Evolutionary conservation across 208 protist species (phyloP).

Genomic region (Crithidia mellificae): DNA sequence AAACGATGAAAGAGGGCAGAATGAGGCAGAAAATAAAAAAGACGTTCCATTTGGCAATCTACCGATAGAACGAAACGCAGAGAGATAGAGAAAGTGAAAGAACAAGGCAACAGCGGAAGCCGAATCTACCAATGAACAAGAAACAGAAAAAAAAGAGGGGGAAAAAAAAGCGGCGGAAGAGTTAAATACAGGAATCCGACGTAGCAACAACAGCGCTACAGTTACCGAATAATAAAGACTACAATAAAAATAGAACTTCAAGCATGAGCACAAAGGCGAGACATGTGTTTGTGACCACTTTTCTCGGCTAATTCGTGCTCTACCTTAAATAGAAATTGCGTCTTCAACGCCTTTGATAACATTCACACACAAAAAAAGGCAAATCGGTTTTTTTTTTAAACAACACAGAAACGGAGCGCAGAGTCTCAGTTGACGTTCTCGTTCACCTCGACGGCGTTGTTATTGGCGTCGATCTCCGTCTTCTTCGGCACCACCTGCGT

Average conservation of each 20-base stretch:
- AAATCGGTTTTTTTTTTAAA: no score
- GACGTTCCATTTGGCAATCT: background rate
- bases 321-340: no score
- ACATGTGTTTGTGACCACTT: no score
- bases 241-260: no score
- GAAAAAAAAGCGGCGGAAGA: no score
- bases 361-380: no score
- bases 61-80: background rate
- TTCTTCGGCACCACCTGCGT: slow-evolving; percentile 7
- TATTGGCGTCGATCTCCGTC: slow-evolving; percentile 6
- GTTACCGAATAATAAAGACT: no score
- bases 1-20: background rate
- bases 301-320: no score
- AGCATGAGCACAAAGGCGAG: no score
- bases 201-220: no score
- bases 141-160: background rate
- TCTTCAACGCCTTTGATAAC: no score
- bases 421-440: background rate
- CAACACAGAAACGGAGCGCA: background rate
- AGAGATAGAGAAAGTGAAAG: background rate
- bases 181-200: no score
- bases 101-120: background rate
- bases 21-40: slow-evolving; percentile 15
- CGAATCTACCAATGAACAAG: background rate
- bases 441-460: slow-evolving; percentile 7